Base-by-base conservation (phyloP, 2,329 filamentous ascomycete species). In the Colletotrichum paranaense region DNA sequence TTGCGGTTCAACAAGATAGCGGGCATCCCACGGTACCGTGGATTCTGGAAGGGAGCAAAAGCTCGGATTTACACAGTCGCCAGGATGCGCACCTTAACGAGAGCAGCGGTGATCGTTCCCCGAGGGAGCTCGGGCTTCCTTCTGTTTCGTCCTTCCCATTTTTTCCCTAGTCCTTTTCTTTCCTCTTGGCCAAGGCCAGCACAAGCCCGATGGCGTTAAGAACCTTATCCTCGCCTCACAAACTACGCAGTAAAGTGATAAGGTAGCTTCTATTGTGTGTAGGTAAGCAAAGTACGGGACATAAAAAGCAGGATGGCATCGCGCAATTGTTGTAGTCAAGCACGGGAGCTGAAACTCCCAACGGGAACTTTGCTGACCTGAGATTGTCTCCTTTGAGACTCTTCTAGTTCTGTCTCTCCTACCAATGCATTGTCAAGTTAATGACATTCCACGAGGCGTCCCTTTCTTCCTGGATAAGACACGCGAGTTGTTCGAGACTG, bases 21-120 rank as follows among this genome's bases (percentile, higher is more conserved):
- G 49, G 14, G 32, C 11, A 35, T 14, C 8, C n/a, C 46, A 55
- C 32, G 53, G 62, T 22, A 35, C 30, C 30, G 30, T 32, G 30
- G 30, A 32, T 32, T 32, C 14, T n/a, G 7, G 19, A 22, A 49
- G 42, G 42, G 42, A 28, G 53, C 6, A 56, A 28, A 56, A 28
- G 53, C 53, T 57, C 16, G 32, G 60, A 73, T 70, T 70, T 12
- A n/a, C 67, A 73, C 70, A 70, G 71, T 57, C 42, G 19, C 67
- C 28, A 49, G 70, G 67, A 65, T 65, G 22, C 67, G 32, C 66
- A 65, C 60, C 32, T 28, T 35, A 52, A 62, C 60, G 26, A 16
- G 60, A 65, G 30, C 46, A 64, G 62, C 62, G 28, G 53, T 57
- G 46, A 68, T 53, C 60, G 59, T 59, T 58, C 56, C 46, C 60